These are phyloP conservation scores for Myriosclerotinia curreyana DNA, from an alignment of 2,329 filamentous ascomycete genomes.

Conservation along the genomic window DNA sequence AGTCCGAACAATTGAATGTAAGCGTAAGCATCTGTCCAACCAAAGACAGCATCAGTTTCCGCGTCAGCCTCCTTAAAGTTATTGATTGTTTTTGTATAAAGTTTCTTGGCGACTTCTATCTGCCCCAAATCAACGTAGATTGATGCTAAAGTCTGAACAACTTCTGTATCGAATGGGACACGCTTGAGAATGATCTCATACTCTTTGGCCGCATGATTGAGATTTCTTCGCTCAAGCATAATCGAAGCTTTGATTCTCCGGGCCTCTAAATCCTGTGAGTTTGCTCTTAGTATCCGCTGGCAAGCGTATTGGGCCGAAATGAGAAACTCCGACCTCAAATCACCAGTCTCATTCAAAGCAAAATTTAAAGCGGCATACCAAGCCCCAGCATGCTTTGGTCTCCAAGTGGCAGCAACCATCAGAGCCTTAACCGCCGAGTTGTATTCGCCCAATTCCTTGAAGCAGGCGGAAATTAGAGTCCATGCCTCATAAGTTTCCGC, in stretches of 20 bases:
- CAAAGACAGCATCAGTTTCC: constrained; percentile 27
- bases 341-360: constrained; percentile 51
- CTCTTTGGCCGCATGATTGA: constrained; percentile 53
- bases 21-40: constrained; percentile 81
- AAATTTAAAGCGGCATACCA: constrained; percentile 60
- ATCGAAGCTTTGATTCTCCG: constrained; percentile 59
- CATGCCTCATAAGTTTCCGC: constrained; percentile 65
- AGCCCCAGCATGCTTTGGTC: constrained; percentile 56
- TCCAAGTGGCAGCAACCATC: constrained; percentile 60
- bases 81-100: constrained; percentile 39
- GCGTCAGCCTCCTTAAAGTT: constrained; percentile 29
- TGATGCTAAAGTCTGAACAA: constrained; percentile 40
- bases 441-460: constrained; percentile 56
- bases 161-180: constrained; percentile 47
- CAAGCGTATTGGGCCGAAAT: constrained; percentile 58
- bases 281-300: constrained; percentile 56
- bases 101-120: constrained; percentile 38
- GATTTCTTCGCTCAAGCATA: constrained; percentile 53
- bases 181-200: constrained; percentile 53
- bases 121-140: constrained; percentile 39
- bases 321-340: constrained; percentile 46
- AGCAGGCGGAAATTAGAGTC: constrained; percentile 59
- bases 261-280: constrained; percentile 52
- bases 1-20: constrained; percentile 78
- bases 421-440: constrained; percentile 57